Evolutionary conservation across 495 filamentous ascomycete species (phyloP), one percentile per base, ranked within the genome.

Genomic region (Tuber umbilicatum): DNA sequence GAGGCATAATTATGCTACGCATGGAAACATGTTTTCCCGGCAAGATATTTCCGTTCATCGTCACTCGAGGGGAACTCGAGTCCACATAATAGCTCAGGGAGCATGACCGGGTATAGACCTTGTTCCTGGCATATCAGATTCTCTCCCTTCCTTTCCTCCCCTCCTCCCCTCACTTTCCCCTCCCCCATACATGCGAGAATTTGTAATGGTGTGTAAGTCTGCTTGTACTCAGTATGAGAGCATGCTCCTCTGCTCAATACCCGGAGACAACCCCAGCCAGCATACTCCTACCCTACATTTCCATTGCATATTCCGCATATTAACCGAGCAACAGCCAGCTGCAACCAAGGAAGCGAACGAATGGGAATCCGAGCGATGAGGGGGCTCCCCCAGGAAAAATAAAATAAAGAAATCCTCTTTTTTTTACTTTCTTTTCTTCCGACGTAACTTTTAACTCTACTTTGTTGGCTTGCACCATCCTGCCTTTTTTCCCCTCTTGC

Each of bases 341-440:
- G 55, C 55, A 64, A 35, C 55, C 55, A 64, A 31, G 27, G 55
- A 64, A 64, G 55, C 55, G 55, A 64, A 64, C 55, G 55, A 64
- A 64, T 64, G 27, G 55, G 31, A 64, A 35, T 64, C 55, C 55
- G 27, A 14, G 55, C 55, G 55, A 64, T 64, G 55, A 64, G 55
- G 55, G 55, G n/a, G n/a, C 5, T 31, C 23, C 55, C 55, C 27
- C 2, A n/a, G 55, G 14, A 31, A 64, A 35, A 31, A 64, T 17
- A 35, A 35, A 6, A 23, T 7, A 7, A 50, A 6, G 16, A 21
- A 21, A 21, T 64, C 55, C 55, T 27, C 50, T 64, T 35, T 17
- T n/a, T n/a, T n/a, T n/a, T n/a, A n/a, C 55, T 64, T 64, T 64
- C 55, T 64, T 64, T 64, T 64, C 55, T 64, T 64, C 55, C 55